These are phyloP conservation scores for Aspergillus cavernicola DNA, from an alignment of 495 filamentous ascomycete genomes.

Conservation along the genomic window DNA sequence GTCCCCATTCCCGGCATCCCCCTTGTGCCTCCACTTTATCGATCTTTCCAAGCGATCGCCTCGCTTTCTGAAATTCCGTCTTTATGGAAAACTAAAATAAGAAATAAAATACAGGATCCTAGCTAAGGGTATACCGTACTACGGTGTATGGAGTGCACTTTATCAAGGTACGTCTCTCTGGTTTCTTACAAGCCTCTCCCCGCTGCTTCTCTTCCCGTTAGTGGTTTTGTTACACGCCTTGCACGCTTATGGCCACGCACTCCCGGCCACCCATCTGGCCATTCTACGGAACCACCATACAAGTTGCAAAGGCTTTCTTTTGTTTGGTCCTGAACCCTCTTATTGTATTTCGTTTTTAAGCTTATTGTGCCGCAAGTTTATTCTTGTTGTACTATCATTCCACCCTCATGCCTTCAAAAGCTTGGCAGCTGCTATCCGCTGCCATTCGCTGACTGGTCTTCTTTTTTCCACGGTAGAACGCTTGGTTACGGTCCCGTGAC, in stretches of 20 bases:
- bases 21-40: slow-evolving; percentile 23
- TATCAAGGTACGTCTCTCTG: slow-evolving; percentile 17
- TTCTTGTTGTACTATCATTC: slow-evolving; percentile 17
- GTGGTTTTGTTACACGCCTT: slow-evolving; percentile 20
- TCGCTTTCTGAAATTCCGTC: slow-evolving; percentile 6
- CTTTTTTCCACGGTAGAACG: slow-evolving; percentile 7
- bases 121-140: slow-evolving; percentile 8
- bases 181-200: slow-evolving; percentile 7
- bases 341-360: slow-evolving; percentile 19
- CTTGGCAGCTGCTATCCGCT: slow-evolving; percentile 11
- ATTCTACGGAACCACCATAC: slow-evolving; percentile 23
- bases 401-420: slow-evolving; percentile 2
- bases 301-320: slow-evolving; percentile 7
- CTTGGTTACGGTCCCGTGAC: slow-evolving; percentile 41
- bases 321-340: background rate
- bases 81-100: slow-evolving; percentile 6
- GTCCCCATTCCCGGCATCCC: slow-evolving; percentile 21
- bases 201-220: slow-evolving; percentile 11
- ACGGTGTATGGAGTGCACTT: slow-evolving; percentile 12
- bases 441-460: slow-evolving; percentile 23
- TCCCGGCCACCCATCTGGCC: slow-evolving; percentile 18
- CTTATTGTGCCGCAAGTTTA: slow-evolving; percentile 19
- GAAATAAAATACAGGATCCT: slow-evolving; percentile 20
- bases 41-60: slow-evolving; percentile 12
- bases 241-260: slow-evolving; percentile 39